Evolutionary conservation across 805 yeast genomes (phyloP).

Genomic region (Lachancea meyersii): DNA sequence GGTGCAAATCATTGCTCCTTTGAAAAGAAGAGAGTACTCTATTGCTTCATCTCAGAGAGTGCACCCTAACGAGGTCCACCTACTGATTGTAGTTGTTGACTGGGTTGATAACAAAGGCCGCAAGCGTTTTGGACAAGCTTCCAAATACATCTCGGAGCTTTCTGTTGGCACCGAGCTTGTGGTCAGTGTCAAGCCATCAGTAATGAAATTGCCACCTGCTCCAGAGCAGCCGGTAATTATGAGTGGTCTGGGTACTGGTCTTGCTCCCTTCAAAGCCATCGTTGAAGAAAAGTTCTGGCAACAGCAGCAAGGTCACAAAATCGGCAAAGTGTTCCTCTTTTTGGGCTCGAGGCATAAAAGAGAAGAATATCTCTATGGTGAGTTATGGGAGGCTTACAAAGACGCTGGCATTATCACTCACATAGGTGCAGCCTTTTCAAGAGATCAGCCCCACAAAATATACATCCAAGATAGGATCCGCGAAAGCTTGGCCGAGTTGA

Average conservation of each 20-base stretch:
- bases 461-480: constrained; percentile 92
- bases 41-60: constrained; percentile 93
- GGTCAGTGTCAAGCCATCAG: constrained; percentile 93
- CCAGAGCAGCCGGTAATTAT: constrained; percentile 86
- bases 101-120: constrained; percentile 87
- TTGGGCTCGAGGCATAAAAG: constrained; percentile 93
- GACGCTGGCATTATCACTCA: constrained; percentile 89
- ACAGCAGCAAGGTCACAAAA: constrained; percentile 76
- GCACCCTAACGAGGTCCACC: constrained; percentile 86
- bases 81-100: constrained; percentile 91
- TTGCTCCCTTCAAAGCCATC: constrained; percentile 97
- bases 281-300: constrained; percentile 95
- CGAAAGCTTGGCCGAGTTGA: constrained; percentile 64
- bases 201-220: constrained; percentile 88
- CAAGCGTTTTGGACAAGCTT: constrained; percentile 87
- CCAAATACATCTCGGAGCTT: constrained; percentile 80
- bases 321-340: constrained; percentile 83
- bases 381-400: constrained; percentile 93
- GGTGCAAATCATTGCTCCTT: constrained; percentile 68
- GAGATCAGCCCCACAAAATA: constrained; percentile 92
- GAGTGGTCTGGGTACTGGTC: constrained; percentile 97
- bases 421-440: constrained; percentile 95
- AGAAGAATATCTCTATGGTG: constrained; percentile 94
- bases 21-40: constrained; percentile 95
- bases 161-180: constrained; percentile 76